Conservation (phyloP, 2,329 filamentous ascomycete genomes). For the Beauveria australis region DNA sequence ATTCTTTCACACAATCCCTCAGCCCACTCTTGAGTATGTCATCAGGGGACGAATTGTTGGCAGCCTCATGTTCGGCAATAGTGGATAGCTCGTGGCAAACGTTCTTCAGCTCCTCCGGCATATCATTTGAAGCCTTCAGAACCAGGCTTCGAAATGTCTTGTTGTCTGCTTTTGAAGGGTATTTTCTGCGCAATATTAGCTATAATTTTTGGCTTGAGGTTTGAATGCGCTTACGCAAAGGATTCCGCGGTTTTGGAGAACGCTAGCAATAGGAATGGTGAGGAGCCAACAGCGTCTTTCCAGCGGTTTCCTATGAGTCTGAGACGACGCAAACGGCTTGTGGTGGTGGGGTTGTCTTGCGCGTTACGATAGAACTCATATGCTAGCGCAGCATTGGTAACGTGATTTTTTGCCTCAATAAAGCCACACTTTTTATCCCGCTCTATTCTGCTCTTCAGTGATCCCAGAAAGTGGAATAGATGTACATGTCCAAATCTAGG, state of each 20-base stretch:
- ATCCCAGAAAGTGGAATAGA: too few relatives aligned
- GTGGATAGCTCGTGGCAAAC: background rate
- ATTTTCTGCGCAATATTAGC: background rate
- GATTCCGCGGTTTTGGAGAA: background rate
- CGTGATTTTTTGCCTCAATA: too few relatives aligned
- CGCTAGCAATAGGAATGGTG: background rate
- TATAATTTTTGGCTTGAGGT: background rate
- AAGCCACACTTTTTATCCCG: too few relatives aligned
- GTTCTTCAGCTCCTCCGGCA: background rate
- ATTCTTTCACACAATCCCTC: background rate
- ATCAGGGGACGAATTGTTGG: background rate
- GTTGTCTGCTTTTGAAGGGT: background rate
- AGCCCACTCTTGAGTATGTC: background rate
- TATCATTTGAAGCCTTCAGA: background rate
- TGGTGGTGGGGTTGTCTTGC: too few relatives aligned
- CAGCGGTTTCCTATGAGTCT: too few relatives aligned
- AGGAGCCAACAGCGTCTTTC: background rate
- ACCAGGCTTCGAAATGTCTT: background rate
- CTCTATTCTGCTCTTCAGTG: too few relatives aligned
- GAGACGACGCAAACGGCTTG: too few relatives aligned
- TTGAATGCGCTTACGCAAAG: background rate
- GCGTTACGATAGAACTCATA: too few relatives aligned
- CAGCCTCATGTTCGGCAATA: background rate
- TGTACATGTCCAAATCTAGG: too few relatives aligned
- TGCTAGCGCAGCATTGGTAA: too few relatives aligned